Evolutionary conservation across 2,329 filamentous ascomycete genomes (phyloP), one percentile per base, ranked within the genome.

Genomic region (Colletotrichum orchidophilum): DNA sequence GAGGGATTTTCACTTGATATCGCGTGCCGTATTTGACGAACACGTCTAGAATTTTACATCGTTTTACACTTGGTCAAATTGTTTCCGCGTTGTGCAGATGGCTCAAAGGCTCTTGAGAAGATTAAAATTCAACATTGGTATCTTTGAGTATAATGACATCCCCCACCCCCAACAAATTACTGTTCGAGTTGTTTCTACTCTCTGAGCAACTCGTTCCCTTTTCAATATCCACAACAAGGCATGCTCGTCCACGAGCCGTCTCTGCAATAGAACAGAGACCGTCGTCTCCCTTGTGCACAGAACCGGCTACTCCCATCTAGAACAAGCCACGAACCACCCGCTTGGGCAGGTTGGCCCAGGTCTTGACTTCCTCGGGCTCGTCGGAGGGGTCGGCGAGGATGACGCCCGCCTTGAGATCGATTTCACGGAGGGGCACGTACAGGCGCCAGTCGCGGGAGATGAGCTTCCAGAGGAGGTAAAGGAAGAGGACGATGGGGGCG

Each of bases 391-490:
- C 83, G 60, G 89, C 81, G 74, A 87, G 83, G 57, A 88, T 84
- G 62, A 87, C 83, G 42, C 90, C 90, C 35, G 84, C 84, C 76
- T 87, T 87, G 68, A 93, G 85, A 74, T 93, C 91, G 72, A 93
- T 90, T 59, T 92, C 85, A 49, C 81, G 81, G 8, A 86, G 82
- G 2, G 87, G 84, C 26, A 93, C 82, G 70, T 91, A 85, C 26
- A 87, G 78, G n/a, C 87, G 88, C 78, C 85, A 86, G 78, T 88
- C 87, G 72, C 82, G 77, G 18, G 81, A 78, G 54, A 78, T 88
- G 53, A 93, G 1, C 81, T 94, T 94, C 84, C 93, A 94, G 13
- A 83, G 85, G 7, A 94, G 60, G 77, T 92, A 94, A 74, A 90
- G 86, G 0, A 76, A 53, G 21, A 91, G 72, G 46, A 90, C 85